Base-by-base conservation (phyloP, 768 basidiomycete species). In the Kwoniella pini region DNA sequence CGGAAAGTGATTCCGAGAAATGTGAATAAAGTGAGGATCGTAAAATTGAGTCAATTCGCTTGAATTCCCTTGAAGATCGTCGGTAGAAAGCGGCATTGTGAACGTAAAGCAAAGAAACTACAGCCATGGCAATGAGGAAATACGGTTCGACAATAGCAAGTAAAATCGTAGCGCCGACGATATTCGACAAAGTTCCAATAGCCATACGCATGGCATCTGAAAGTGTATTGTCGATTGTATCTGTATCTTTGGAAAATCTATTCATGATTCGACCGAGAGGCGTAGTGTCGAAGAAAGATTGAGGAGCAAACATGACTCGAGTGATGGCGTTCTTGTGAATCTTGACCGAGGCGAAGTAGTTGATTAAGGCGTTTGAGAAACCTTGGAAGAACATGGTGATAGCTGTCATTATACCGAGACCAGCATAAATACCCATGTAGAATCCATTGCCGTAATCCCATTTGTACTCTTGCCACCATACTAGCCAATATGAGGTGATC, bases 1-100 rank as follows among this genome's bases (percentile, higher is more conserved):
- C 94, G 11, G 88, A 87, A 11, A 96, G 81, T 27, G 88, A 89
- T 80, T 96, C 93, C 2, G 90, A 90, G 79, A 96, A 96, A 72
- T 94, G 91, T 0, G 91, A 87, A 75, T 96, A 96, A 17, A 97
- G 79, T 0, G 88, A 87, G 0, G 89, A 89, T 24, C 92, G 86
- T 27, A 96, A 77, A n/a, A 95, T 82, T 24, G 90, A 86, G 80
- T 95, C 91, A 17, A 78, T 71, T 19, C 63, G 74, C 82, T 94
- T 95, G 65, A 94, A 81, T 76, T 95, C 91, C 65, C 92, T 82
- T 6, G 92, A 89, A 72, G 88, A 90, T 1, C 87, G 83, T 31
- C 90, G 86, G 71, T 95, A 96, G 81, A 92, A 95, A 1, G 81
- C 79, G 3, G 90, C 90, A 26, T 85, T 84, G 77, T 86, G 87